Base-by-base conservation (phyloP, 148 eudicot species). In the Vaccinium corymbosum region DNA sequence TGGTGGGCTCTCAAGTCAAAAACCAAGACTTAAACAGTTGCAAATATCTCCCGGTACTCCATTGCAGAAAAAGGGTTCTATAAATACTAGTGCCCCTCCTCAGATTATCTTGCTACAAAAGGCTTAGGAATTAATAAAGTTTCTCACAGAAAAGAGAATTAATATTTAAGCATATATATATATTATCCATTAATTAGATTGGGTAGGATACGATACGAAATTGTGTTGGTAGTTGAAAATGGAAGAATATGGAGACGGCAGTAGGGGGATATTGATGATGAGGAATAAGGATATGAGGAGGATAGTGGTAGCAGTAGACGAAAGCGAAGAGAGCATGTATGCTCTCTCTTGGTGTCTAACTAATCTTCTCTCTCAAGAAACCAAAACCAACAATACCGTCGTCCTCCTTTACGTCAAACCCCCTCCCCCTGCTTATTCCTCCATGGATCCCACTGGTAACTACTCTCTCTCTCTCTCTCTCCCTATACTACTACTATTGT, bases 311-410 rank as follows among this genome's bases (percentile, higher is more conserved):
- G 97, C 95, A 81, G 91, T 91, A 22, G 97, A 93, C 83, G 95
- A 93, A 82, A 93, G 98, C 86, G 97, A 93, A 71, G 98, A 95
- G 85, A 95, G 98, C 87, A 95, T 95, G 98, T 89, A 91, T 85
- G 97, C 98, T 57, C 90, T 95, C 2, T 93, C 97, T 53, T 95
- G 98, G 98, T 95, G 95, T 83, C 90, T 93, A 10, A 70, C 59
- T 17, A 93, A 95, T 61, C 91, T 93, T 22, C 70, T 90, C 38
- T 71, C 87, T 62, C 86, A 51, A 77, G 55, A 81, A 76, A 35
- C 84, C 56, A 85, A 88, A 62, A 86, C 79, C 20, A 88, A 88
- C 85, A 56, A 4, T 13, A 68, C 73, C 81, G 87, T 93, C 15
- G 61, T 92, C 73, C 95, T 95, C 84, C 95, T 95, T 85, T 95